A percentile compares a stretch with the other conserved stretches of the same genome.
phyloP scores from a whole-genome alignment of 2,329 filamentous ascomycete genomes.

The Aspergillus ochraceus region DNA sequence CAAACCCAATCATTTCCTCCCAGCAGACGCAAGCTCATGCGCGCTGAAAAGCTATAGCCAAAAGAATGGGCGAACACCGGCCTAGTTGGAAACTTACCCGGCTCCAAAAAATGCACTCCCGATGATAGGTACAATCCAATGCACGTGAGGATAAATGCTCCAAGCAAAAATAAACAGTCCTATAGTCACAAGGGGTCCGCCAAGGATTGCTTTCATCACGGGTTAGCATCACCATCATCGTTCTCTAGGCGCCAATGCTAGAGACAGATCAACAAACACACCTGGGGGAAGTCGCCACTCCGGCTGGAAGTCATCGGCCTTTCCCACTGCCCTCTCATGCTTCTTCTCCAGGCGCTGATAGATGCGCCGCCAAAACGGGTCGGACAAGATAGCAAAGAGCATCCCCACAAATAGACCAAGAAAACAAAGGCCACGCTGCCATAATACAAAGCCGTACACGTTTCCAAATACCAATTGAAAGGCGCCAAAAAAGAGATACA shows the following conservation, averaged over 20 bases:
- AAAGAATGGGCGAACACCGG: background rate
- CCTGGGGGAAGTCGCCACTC: slow-evolving; percentile 79
- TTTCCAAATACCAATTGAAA: slow-evolving; percentile 76
- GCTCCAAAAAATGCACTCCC: slow-evolving; percentile 69
- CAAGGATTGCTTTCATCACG: slow-evolving; percentile 55
- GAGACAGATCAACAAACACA: slow-evolving; percentile 30
- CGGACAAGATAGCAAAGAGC: slow-evolving; percentile 45
- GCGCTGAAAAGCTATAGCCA: too few relatives aligned
- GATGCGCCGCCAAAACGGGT: slow-evolving; percentile 49
- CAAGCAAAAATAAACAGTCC: slow-evolving; percentile 89
- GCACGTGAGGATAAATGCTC: slow-evolving; percentile 71
- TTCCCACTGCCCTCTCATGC: slow-evolving; percentile 33
- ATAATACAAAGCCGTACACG: slow-evolving; percentile 74
- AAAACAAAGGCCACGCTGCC: slow-evolving; percentile 79
- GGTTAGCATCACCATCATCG: slow-evolving; percentile 4
- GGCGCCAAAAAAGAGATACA: slow-evolving; percentile 90
- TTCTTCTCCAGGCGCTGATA: slow-evolving; percentile 44
- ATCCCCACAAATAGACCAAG: slow-evolving; percentile 55
- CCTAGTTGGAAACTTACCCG: slow-evolving; percentile 55
- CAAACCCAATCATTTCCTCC: background rate
- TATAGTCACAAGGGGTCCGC: slow-evolving; percentile 74
- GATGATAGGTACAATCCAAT: slow-evolving; percentile 76
- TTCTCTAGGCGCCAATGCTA: background rate
- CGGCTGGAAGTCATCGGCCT: slow-evolving; percentile 64
- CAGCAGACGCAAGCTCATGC: background rate